Evolutionary conservation across 2,329 filamentous ascomycete species (phyloP).

Genomic region (Mariannaea elegans): DNA sequence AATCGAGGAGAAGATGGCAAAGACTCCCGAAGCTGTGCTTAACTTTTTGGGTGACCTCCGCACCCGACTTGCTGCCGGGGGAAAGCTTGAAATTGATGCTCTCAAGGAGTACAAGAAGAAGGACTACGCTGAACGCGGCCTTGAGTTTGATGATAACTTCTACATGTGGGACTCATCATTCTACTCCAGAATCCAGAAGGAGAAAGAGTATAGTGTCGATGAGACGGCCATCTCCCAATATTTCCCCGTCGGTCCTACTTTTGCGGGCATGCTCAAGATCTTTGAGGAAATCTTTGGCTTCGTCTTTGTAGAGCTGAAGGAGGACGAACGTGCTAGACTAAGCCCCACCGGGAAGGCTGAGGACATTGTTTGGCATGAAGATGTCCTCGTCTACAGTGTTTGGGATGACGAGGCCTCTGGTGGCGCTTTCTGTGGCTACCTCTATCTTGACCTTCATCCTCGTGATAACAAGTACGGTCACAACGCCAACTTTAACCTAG

Average conservation of each 20-base stretch:
- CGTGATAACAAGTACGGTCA: slow-evolving; percentile 85
- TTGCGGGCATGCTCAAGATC: slow-evolving; percentile 81
- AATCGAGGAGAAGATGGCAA: slow-evolving; percentile 88
- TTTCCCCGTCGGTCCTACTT: slow-evolving; percentile 79
- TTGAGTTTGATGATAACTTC: slow-evolving; percentile 73
- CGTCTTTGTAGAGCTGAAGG: slow-evolving; percentile 76
- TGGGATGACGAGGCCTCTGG: slow-evolving; percentile 81
- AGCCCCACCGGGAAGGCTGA: slow-evolving; percentile 73
- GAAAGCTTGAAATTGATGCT: slow-evolving; percentile 73
- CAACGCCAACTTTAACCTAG: slow-evolving; percentile 84
- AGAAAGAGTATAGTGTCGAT: slow-evolving; percentile 82
- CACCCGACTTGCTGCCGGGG: slow-evolving; percentile 72
- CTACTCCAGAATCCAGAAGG: slow-evolving; percentile 82
- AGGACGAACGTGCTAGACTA: slow-evolving; percentile 70
- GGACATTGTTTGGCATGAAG: slow-evolving; percentile 83
- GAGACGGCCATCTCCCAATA: slow-evolving; percentile 85
- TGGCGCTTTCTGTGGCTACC: slow-evolving; percentile 78
- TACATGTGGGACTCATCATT: slow-evolving; percentile 86
- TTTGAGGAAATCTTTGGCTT: slow-evolving; percentile 86
- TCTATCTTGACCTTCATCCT: slow-evolving; percentile 84
- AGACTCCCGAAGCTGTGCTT: slow-evolving; percentile 75
- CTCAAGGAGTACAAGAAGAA: slow-evolving; percentile 79
- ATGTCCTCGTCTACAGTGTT: slow-evolving; percentile 84
- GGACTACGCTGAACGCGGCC: slow-evolving; percentile 67
- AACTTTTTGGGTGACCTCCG: slow-evolving; percentile 78